Base-by-base conservation (phyloP, 495 filamentous ascomycete genomes). In the Aspergillus funiculosus region DNA sequence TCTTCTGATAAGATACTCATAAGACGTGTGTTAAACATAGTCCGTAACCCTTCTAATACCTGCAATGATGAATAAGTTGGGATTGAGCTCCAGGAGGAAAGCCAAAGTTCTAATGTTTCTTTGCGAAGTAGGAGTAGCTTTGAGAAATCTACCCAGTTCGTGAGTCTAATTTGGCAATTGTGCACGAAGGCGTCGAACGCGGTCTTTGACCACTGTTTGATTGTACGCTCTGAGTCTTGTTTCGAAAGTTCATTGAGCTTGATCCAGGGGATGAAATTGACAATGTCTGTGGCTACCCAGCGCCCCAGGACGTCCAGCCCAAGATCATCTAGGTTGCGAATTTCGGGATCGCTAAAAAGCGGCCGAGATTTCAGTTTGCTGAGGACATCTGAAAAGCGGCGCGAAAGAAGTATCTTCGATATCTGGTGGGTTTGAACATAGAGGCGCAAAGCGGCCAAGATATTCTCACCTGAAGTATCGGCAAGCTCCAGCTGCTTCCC, bases 261-360 rank as follows among this genome's bases (percentile, higher is more conserved):
- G 36, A 95, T 85, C 69, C 88, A 95, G 0, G 92, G 94, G 0
- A 82, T 94, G 63, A 94, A 97, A 39, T 83, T 86, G 22, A 75
- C 76, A 22, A 96, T 84, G 39, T 94, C 88, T 9, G 88, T 80
- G 5, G 86, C 77, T 27, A 94, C 81, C 87, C 87, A 96, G 28
- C 77, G 74, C 40, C 80, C 81, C 51, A 91, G 80, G 25, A 92
- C 61, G 54, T 94, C 89, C n/a, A 98, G 65, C 26, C 86, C 77
- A 6, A 96, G 67, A 4, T 85, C 86, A 36, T 84, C 77, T 15
- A 92, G 49, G 0, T 57, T 64, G 22, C 69, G 69, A 9, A 96
- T 62, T 9, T 83, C 77, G 6, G 74, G 67, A 53, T 92, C 84
- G 7, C 79, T 75, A 21, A 95, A 64, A 10, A 97, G 66, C 1